Base-by-base conservation (phyloP, 108 stramenopile species). In the Cyclotella choctawhatcheeana region DNA sequence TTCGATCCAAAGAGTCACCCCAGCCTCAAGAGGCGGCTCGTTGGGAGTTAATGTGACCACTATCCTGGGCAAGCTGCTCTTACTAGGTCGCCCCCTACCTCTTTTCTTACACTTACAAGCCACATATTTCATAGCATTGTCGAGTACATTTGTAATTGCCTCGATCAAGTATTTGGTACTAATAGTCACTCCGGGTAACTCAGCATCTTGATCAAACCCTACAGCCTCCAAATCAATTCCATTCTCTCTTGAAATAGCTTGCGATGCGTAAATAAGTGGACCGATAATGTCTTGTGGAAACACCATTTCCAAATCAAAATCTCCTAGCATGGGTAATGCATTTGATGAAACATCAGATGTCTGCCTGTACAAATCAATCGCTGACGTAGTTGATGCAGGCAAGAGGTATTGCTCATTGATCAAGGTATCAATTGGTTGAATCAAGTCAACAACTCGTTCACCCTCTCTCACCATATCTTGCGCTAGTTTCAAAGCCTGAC, bases 81-180 rank as follows among this genome's bases (percentile, higher is more conserved):
- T 67, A 5, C 37, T 22, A 12, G 43, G 30, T 10, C 65, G 53
- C 4, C 50, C 67, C 4, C 65, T 64, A 22, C 67, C 80, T 53
- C 29, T 17, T 58, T 82, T 83, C 7, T 80, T 53, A 1, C 82
- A 44, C 7, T 80, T 53, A 1, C 82, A 44, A 13, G 71, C 64
- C 25, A 77, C 85, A 65, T 93, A 95, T 55, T 93, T 95, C 65
- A 95, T 76, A 5, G 94, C 94, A 86, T 95, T 95, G 66, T 95
- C 92, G 26, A 95, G 35, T 10, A 95, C 30, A 66, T 95, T 95
- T 31, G 70, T 82, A 7, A 91, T 66, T 10, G 89, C 94, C 60
- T 93, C 92, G 64, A 91, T 81, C 30, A 95, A 58, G 35, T 82
- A 67, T 35, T 80, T 84, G 12, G 86, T 83, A 44, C 71, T 70